phyloP scores from a whole-genome alignment of 2,329 filamentous ascomycete genomes.

The Neoascochyta sp. region DNA sequence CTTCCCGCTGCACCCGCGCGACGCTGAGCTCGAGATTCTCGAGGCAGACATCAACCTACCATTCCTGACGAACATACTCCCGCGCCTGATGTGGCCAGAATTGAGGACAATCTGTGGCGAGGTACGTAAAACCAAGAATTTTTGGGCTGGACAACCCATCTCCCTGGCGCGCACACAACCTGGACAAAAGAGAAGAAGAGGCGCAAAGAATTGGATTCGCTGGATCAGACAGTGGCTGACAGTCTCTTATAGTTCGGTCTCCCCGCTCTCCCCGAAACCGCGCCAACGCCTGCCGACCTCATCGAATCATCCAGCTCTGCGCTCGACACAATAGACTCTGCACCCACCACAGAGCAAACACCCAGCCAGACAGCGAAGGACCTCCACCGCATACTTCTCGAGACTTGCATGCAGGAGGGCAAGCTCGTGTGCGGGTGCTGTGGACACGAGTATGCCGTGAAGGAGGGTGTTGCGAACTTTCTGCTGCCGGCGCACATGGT shows the following conservation, averaged over 20 bases:
- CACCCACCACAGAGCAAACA: slow-evolving; percentile 48
- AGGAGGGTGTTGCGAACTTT: slow-evolving; percentile 96
- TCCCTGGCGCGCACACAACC: no score
- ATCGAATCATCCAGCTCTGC: slow-evolving; percentile 10
- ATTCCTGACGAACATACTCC: slow-evolving; percentile 80
- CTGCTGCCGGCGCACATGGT: slow-evolving; percentile 89
- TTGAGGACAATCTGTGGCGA: slow-evolving; percentile 72
- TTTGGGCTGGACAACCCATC: no score
- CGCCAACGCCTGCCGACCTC: slow-evolving; percentile 34
- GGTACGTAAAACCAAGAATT: no score
- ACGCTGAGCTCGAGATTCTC: slow-evolving; percentile 83
- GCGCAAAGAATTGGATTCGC: slow-evolving; percentile 1
- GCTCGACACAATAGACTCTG: slow-evolving; percentile 40
- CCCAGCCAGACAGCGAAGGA: slow-evolving; percentile 67
- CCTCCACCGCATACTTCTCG: slow-evolving; percentile 75
- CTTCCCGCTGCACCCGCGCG: slow-evolving; percentile 88
- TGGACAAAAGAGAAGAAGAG: neutral
- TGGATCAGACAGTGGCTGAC: slow-evolving; percentile 1
- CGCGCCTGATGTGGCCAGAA: slow-evolving; percentile 83
- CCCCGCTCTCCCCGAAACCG: slow-evolving; percentile 58
- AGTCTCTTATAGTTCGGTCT: slow-evolving; percentile 64
- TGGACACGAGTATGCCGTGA: slow-evolving; percentile 88
- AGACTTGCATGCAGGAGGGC: slow-evolving; percentile 86
- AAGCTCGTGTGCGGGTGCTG: slow-evolving; percentile 88
- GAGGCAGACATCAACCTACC: slow-evolving; percentile 76